A percentile compares a stretch with the other conserved stretches of the same genome.
These are phyloP conservation scores for Lentinus tigrinus DNA, from an alignment of 768 basidiomycete genomes.

Conservation along the genomic window DNA sequence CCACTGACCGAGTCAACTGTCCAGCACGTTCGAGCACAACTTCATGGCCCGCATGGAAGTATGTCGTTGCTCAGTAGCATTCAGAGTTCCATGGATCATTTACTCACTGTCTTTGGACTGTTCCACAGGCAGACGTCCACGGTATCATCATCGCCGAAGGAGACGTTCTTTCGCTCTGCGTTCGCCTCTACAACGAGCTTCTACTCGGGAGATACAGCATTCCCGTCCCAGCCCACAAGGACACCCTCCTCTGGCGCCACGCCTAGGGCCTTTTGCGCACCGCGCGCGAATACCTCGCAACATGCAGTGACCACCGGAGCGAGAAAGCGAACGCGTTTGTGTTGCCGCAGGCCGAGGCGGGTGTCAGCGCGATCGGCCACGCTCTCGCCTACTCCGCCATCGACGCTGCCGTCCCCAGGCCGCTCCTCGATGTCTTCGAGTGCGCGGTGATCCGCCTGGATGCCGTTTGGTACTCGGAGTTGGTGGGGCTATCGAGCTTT, in stretches of 20 bases:
- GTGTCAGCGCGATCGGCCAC: slow-evolving; percentile 18
- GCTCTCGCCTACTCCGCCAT: slow-evolving; percentile 15
- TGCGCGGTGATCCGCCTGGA: slow-evolving; percentile 13
- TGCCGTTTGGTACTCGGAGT: slow-evolving; percentile 18
- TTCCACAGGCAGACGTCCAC: not conserved
- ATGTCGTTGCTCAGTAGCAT: not conserved
- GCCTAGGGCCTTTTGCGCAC: too few species aligned
- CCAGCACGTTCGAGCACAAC: slow-evolving; percentile 8
- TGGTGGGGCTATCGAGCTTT: slow-evolving; percentile 5
- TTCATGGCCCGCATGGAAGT: slow-evolving; percentile 12
- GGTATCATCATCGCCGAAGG: slow-evolving; percentile 23
- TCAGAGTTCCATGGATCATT: not conserved
- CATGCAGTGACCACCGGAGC: too few species aligned
- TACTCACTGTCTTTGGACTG: too few species aligned
- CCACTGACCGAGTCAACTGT: too few species aligned
- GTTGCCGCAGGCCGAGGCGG: slow-evolving; percentile 18
- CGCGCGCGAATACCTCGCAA: too few species aligned
- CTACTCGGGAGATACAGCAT: too few species aligned
- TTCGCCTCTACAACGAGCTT: slow-evolving; percentile 13
- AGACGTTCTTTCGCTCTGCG: slow-evolving; percentile 23
- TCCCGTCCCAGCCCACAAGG: too few species aligned
- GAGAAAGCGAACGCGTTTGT: slow-evolving; percentile 11
- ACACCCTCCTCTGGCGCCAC: too few species aligned
- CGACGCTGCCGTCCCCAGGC: slow-evolving; percentile 10
- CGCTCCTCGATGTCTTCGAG: slow-evolving; percentile 18